These are phyloP conservation scores for Saururus chinensis DNA, from an alignment of 164 flowering plant species.

Conservation along the genomic window DNA sequence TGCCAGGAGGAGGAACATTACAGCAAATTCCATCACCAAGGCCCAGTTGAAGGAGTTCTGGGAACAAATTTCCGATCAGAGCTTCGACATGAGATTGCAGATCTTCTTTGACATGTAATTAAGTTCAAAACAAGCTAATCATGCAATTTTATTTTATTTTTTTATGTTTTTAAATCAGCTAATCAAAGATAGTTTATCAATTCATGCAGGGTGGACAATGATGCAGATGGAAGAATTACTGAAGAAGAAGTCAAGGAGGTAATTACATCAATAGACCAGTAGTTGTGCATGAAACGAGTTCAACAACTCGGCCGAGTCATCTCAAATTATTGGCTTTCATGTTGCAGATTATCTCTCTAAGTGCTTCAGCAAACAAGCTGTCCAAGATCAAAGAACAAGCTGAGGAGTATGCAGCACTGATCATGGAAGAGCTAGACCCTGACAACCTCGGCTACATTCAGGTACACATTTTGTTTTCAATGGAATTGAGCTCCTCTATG, in stretches of 20 bases:
- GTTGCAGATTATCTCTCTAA: constrained; percentile 30
- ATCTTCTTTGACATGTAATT: constrained; percentile 60
- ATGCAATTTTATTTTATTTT: too few relatives aligned
- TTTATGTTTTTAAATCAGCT: not conserved
- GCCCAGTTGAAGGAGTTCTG: constrained; percentile 43
- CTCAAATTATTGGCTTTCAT: not conserved
- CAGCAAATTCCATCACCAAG: constrained; percentile 23
- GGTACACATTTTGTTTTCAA: constrained; percentile 15
- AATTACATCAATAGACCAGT: not conserved
- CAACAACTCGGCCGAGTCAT: not conserved
- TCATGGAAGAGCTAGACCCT: constrained; percentile 61
- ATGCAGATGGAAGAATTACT: constrained; percentile 70
- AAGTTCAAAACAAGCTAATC: not conserved
- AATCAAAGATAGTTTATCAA: too few relatives aligned
- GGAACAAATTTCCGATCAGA: constrained; percentile 55
- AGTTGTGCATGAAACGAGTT: not conserved
- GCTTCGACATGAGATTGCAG: constrained; percentile 60
- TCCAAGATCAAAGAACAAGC: constrained; percentile 39
- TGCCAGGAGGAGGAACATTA: constrained; percentile 34
- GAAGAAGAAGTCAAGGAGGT: constrained; percentile 80
- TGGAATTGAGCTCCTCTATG: not conserved
- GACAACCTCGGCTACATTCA: constrained; percentile 34
- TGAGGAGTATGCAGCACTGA: constrained; percentile 45
- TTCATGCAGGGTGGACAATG: constrained; percentile 65
- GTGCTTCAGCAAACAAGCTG: constrained; percentile 46